phyloP scores from a whole-genome alignment of 306 rosid species.

The Betula pendula region DNA sequence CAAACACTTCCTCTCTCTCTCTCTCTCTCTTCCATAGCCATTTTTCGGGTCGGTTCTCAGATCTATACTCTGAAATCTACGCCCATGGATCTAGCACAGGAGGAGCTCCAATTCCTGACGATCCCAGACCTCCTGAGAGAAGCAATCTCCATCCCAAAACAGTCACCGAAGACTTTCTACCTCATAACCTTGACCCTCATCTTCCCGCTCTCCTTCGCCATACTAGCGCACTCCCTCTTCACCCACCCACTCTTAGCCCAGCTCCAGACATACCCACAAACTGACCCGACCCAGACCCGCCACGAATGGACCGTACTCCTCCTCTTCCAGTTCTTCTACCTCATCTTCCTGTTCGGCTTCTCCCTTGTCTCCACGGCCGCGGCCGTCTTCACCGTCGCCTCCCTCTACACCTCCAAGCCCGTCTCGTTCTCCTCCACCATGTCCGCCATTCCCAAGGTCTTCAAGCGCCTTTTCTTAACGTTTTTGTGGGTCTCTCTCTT shows the following conservation, averaged over 20 bases:
- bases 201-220: constrained; percentile 90
- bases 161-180: constrained; percentile 81
- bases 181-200: constrained; percentile 72
- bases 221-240: constrained; percentile 89
- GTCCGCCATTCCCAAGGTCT: constrained; percentile 81
- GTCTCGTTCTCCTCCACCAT: constrained; percentile 73
- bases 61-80: not conserved
- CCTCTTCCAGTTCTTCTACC: constrained; percentile 72
- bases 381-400: constrained; percentile 90
- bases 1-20: not conserved
- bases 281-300: constrained; percentile 56
- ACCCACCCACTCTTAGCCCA: constrained; percentile 73
- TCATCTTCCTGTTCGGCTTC: constrained; percentile 84
- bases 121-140: constrained; percentile 63
- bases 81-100: constrained; percentile 83
- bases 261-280: constrained; percentile 51
- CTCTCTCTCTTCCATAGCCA: not conserved
- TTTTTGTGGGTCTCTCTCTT: constrained; percentile 76
- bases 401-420: constrained; percentile 80
- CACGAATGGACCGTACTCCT: constrained; percentile 83
- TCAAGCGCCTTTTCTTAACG: constrained; percentile 83
- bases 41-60: not conserved
- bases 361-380: constrained; percentile 98
- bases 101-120: constrained; percentile 73
- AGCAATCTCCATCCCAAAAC: constrained; percentile 76